Conservation (phyloP, 2,329 filamentous ascomycete species). For the Cladophialophora bantiana region DNA sequence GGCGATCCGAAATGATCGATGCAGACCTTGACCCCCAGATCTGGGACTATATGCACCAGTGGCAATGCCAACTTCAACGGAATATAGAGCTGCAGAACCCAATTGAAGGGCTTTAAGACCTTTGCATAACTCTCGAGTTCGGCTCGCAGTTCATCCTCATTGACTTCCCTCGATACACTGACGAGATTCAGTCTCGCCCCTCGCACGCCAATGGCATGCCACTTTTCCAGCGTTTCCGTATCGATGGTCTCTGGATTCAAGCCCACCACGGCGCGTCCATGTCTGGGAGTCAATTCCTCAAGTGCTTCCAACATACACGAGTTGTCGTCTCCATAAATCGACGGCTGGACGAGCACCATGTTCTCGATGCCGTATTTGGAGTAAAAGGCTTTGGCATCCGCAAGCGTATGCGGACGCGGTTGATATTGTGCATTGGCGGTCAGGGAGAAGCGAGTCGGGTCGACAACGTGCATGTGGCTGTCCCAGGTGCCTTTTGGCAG, state of each 20-base stretch:
- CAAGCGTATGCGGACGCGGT: slow-evolving; percentile 58
- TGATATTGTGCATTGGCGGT: slow-evolving; percentile 59
- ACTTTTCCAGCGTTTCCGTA: slow-evolving; percentile 53
- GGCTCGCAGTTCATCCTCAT: slow-evolving; percentile 50
- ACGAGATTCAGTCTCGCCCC: slow-evolving; percentile 67
- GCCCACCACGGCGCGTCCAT: slow-evolving; percentile 63
- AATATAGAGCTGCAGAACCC: slow-evolving; percentile 67
- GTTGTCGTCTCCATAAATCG: slow-evolving; percentile 68
- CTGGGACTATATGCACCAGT: slow-evolving; percentile 58
- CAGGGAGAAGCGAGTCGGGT: slow-evolving; percentile 60
- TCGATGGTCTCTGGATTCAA: slow-evolving; percentile 58
- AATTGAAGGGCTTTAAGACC: slow-evolving; percentile 58
- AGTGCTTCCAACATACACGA: slow-evolving; percentile 64
- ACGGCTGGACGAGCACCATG: slow-evolving; percentile 67
- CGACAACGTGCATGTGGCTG: slow-evolving; percentile 69
- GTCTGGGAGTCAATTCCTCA: slow-evolving; percentile 50
- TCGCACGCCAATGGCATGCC: slow-evolving; percentile 65
- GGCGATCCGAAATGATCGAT: slow-evolving; percentile 68
- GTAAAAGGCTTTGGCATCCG: slow-evolving; percentile 61
- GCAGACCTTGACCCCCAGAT: slow-evolving; percentile 55
- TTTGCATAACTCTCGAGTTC: slow-evolving; percentile 59
- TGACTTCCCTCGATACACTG: slow-evolving; percentile 57
- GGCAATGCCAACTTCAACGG: slow-evolving; percentile 58
- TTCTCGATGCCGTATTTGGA: slow-evolving; percentile 59
- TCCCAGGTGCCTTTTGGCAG: slow-evolving; percentile 61